Base-by-base conservation (phyloP, 768 basidiomycete genomes). In the Macrolepiota dolichaula region DNA sequence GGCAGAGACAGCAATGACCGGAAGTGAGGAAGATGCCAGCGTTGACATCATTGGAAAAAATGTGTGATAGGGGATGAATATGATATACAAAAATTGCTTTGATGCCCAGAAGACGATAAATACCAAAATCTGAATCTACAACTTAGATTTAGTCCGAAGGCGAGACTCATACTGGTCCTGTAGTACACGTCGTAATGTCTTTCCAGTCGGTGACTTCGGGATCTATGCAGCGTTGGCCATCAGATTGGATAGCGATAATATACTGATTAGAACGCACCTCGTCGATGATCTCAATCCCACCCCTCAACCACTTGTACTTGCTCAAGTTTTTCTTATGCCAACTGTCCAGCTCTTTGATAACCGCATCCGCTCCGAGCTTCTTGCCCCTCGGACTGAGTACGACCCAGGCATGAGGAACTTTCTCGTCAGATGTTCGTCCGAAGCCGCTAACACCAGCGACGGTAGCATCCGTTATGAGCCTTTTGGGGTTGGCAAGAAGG, bases 331-430 rank as follows among this genome's bases (percentile, higher is more conserved):
- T 76, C 62, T 80, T 76, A 38, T 82, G 76, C 90, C 89, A 93
- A 11, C 63, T 71, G 22, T 89, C 81, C 2, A 94, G 73, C 55
- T 74, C 78, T 52, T 74, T 71, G 2, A 81, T 67, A 6, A 79
- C 81, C 40, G 67, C 71, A 5, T 64, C 64, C 0, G 70, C 69
- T 9, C 88, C 87, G 4, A 77, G 66, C 46, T 73, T 75, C 66
- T 78, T 80, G 6, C 92, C 91, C 0, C 69, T 67, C 0, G 73
- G 63, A 59, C 85, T 88, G 6, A 92, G 72, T 0, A 92, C 88
- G 46, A 93, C 67, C 91, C 91, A 93, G 1, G 92, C 92, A 1
- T 86, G 82, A 0, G 91, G 91, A 1, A 88, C 78, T 66, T 85
- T 85, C 73, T 92, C 91, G 67, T 91, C 89, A 0, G 78, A 76